phyloP scores from a whole-genome alignment of 2,329 filamentous ascomycete species.

The Beauveria sp. region DNA sequence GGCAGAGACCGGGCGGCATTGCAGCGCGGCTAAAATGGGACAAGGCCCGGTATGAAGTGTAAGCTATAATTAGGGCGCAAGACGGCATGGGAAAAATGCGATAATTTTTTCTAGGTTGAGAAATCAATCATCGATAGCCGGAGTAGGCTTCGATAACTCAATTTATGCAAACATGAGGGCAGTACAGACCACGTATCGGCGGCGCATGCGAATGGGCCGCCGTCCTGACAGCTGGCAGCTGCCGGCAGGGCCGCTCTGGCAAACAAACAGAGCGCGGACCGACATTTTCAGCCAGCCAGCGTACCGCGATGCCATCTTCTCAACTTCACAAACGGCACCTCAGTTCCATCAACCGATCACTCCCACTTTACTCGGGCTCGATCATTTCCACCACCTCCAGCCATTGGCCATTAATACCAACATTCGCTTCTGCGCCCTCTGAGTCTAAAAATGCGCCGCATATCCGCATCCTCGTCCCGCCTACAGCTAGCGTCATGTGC shows the following conservation, averaged over 20 bases:
- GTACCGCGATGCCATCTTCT: neutral
- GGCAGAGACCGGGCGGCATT: neutral
- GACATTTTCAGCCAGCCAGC: neutral
- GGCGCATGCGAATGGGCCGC: neutral
- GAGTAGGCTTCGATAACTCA: too few relatives aligned
- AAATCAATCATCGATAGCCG: too few relatives aligned
- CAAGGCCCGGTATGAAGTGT: neutral
- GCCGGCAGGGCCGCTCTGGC: neutral
- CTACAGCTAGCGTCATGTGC: neutral
- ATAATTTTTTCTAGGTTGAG: too few relatives aligned
- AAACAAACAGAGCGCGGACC: neutral
- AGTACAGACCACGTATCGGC: neutral
- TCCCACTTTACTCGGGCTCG: too few relatives aligned
- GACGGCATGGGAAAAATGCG: neutral
- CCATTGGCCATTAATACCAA: too few relatives aligned
- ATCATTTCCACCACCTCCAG: too few relatives aligned
- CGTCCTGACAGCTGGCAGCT: neutral
- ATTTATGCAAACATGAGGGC: neutral
- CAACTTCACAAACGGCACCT: neutral
- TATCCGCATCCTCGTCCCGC: neutral
- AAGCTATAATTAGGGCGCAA: neutral
- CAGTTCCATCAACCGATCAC: too few relatives aligned
- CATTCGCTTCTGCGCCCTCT: neutral
- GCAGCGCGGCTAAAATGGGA: constrained; percentile 4
- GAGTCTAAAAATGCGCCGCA: neutral